phyloP scores from a whole-genome alignment of 805 yeast species.

The Wickerhamomyces mucosus region DNA sequence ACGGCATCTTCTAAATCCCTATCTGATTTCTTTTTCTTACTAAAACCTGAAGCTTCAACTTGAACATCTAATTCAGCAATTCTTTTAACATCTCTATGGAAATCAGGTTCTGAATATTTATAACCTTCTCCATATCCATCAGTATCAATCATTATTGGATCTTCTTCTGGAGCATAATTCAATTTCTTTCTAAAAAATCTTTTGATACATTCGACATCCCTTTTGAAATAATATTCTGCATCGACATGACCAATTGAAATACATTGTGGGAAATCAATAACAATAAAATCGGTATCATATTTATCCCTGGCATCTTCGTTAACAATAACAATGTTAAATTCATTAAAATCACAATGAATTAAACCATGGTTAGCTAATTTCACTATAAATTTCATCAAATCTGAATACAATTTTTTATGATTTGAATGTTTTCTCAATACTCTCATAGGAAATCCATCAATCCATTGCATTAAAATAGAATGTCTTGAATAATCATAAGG shows the following conservation, averaged over 20 bases:
- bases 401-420: slow-evolving; percentile 65
- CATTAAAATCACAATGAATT: slow-evolving; percentile 96
- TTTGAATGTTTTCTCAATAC: slow-evolving; percentile 63
- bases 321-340: slow-evolving; percentile 84
- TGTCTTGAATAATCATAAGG: slow-evolving; percentile 90
- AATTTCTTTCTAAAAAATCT: slow-evolving; percentile 74
- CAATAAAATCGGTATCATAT: slow-evolving; percentile 64
- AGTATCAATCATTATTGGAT: slow-evolving; percentile 61
- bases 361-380: slow-evolving; percentile 79
- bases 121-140: slow-evolving; percentile 80
- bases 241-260: slow-evolving; percentile 85
- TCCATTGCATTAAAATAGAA: slow-evolving; percentile 85
- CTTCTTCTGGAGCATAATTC: slow-evolving; percentile 60
- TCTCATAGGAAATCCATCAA: slow-evolving; percentile 86
- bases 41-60: slow-evolving; percentile 85
- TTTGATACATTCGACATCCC: slow-evolving; percentile 89
- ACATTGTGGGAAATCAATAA: slow-evolving; percentile 98
- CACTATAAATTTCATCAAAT: slow-evolving; percentile 81
- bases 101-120: slow-evolving; percentile 68
- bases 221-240: slow-evolving; percentile 77
- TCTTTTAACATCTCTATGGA: slow-evolving; percentile 67
- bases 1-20: slow-evolving; percentile 74
- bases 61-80: slow-evolving; percentile 65
- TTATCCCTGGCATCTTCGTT: slow-evolving; percentile 42
- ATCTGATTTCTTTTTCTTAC: slow-evolving; percentile 44